Base-by-base conservation (phyloP, 1,284 basidiomycete species). In the Porphyrellus sp. region DNA sequence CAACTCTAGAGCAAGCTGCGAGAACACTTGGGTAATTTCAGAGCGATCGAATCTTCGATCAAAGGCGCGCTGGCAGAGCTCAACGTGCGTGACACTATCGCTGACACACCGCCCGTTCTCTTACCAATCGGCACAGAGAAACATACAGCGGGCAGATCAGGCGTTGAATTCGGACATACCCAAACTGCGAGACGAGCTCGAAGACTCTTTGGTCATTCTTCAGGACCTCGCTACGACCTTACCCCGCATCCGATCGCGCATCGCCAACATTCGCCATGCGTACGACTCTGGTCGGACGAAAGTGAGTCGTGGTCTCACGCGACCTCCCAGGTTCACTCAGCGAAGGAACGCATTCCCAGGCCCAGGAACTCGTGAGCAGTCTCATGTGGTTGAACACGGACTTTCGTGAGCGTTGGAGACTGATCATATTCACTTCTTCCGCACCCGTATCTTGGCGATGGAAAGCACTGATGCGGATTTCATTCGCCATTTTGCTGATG, bases 381-480 rank as follows among this genome's bases (percentile, higher is more conserved):
- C 72, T 89, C 47, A 75, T 76, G 47, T 89, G 86, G 87, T 72
- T 89, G 25, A 86, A 88, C 63, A 86, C 82, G 0, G 82, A 85
- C 44, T 81, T 86, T 64, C 83, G 85, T 51, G 80, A 84, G 63
- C 82, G 86, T 18, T 83, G 84, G 77, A 77, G 85, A 42, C 69
- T 76, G 25, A 83, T 82, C 68, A 82, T 89, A 59, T 89, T 89
- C 72, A 82, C 85, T 0, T 74, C 80, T 8, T 74, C 76, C 2
- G 81, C 82, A 41, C 86, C 87, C 1, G 85, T 89, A 25, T 84
- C 83, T 28, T 75, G 75, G 71, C 75, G 78, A 31, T 86, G 82
- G 82, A 86, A 83, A 63, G 68, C 71, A 9, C 68, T 80, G 39
- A 77, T 86, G 78, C 80, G 85, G 25, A 60, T 76, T 18, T 64